phyloP scores from a whole-genome alignment of 2,329 filamentous ascomycete species.

The Grosmannia huntii region DNA sequence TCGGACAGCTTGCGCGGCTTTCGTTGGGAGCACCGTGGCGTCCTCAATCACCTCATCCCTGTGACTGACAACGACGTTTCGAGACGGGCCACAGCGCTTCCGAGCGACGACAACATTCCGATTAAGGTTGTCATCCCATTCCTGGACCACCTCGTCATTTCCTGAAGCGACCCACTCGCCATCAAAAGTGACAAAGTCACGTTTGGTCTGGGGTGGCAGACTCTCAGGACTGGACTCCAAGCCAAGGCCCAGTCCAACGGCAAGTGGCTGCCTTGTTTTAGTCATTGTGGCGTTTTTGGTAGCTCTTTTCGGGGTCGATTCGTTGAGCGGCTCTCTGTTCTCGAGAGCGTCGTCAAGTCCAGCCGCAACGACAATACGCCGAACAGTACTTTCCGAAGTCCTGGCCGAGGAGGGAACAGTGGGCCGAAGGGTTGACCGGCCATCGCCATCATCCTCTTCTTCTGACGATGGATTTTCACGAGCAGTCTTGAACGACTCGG shows the following conservation, averaged over 20 bases:
- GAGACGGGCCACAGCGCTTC: constrained; percentile 26
- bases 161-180: constrained; percentile 38
- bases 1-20: constrained; percentile 36
- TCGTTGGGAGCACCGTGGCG: constrained; percentile 33
- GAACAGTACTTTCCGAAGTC: constrained; percentile 31
- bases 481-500: constrained; percentile 62
- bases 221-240: constrained; percentile 27
- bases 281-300: not conserved
- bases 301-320: not conserved
- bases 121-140: constrained; percentile 41
- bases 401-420: constrained; percentile 21
- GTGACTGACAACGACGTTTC: constrained; percentile 7
- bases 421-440: constrained; percentile 27
- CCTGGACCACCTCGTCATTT: constrained; percentile 32
- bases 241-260: constrained; percentile 30
- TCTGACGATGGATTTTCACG: constrained; percentile 46
- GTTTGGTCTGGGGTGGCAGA: constrained; percentile 28
- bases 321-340: not conserved
- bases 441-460: constrained; percentile 49
- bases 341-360: constrained; percentile 8
- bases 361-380: constrained; percentile 12
- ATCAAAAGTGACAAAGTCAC: constrained; percentile 43
- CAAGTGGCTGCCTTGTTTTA: constrained; percentile 19
- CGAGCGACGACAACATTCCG: constrained; percentile 38
- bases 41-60: constrained; percentile 32